Conservation (phyloP, 2,329 filamentous ascomycete genomes). For the Pseudogymnoascus sp. region DNA sequence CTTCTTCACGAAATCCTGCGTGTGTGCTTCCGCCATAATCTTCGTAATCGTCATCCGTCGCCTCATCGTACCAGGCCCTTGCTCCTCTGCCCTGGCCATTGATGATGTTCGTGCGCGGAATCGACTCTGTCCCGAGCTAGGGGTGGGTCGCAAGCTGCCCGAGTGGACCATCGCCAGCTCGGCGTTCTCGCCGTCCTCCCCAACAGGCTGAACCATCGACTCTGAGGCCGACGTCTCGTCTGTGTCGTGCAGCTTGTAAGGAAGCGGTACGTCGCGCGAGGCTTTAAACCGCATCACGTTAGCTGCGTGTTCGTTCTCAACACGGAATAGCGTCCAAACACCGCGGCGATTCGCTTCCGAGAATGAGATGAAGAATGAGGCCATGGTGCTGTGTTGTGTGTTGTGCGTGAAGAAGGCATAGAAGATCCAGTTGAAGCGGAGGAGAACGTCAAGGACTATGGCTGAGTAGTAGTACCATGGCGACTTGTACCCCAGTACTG, state of each 20-base stretch:
- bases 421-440: slow-evolving; percentile 92
- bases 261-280: slow-evolving; percentile 76
- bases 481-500: slow-evolving; percentile 71
- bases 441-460: slow-evolving; percentile 73
- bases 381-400: slow-evolving; percentile 72
- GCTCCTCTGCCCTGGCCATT: slow-evolving; percentile 4
- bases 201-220: not conserved
- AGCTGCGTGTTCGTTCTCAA: slow-evolving; percentile 95
- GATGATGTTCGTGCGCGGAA: slow-evolving; percentile 22
- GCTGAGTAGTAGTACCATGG: slow-evolving; percentile 80
- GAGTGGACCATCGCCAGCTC: not conserved
- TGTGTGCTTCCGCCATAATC: slow-evolving; percentile 77
- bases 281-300: slow-evolving; percentile 90
- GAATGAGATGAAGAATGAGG: slow-evolving; percentile 72
- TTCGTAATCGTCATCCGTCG: slow-evolving; percentile 45
- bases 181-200: not conserved
- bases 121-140: slow-evolving; percentile 34
- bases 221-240: not conserved
- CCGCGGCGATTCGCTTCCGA: slow-evolving; percentile 78
- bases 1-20: slow-evolving; percentile 85
- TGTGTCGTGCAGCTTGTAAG: slow-evolving; percentile 56
- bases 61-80: not conserved
- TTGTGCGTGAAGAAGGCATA: slow-evolving; percentile 54
- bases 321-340: slow-evolving; percentile 86
- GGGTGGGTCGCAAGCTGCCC: slow-evolving; percentile 26